Base-by-base conservation (phyloP, 768 basidiomycete genomes). In the Kwoniella pini region DNA sequence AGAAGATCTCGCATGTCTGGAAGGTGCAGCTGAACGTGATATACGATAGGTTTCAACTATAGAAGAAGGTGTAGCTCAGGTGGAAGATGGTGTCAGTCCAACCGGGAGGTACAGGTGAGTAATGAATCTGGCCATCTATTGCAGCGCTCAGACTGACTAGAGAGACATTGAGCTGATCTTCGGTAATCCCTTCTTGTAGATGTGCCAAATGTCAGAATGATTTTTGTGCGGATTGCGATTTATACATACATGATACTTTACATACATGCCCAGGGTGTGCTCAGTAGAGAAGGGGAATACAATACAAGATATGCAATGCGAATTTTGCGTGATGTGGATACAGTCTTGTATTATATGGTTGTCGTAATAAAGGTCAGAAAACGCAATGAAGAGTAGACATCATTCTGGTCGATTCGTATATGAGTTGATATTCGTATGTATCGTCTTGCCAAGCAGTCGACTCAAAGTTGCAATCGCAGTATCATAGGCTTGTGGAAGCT, bases 181-280 rank as follows among this genome's bases (percentile, higher is more conserved):
- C 15, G 33, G 33, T 7, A 22, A 30, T 46, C 7, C 27, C 40
- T 56, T 26, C 24, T 12, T 7, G 55, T 57, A 75, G 75, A 57
- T 78, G 96, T 78, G 87, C 88, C 2, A 88, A 89, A 22, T 98
- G 96, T 80, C 70, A 78, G 2, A 81, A 88, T 50, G 88, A 96
- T 74, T 99, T 97, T 73, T 98, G 96, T 75, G 84, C 87, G 24
- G 94, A 98, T 49, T 99, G 96, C 75, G 96, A 99, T 80, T 84
- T 95, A 19, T 96, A 97, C 72, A 87, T 97, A 4, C 96, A 98
- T 69, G 91, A 95, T 63, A 91, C 92, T 21, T 82, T 97, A 19
- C 95, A 97, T 74, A 91, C 90, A 61, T 99, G 95, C 81, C 93
- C 95, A 0, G 81, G 82, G 2, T 83, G 82, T 59, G 56, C 69